Conservation (phyloP, 73 alveolate species). For the Paramecium bursaria region DNA sequence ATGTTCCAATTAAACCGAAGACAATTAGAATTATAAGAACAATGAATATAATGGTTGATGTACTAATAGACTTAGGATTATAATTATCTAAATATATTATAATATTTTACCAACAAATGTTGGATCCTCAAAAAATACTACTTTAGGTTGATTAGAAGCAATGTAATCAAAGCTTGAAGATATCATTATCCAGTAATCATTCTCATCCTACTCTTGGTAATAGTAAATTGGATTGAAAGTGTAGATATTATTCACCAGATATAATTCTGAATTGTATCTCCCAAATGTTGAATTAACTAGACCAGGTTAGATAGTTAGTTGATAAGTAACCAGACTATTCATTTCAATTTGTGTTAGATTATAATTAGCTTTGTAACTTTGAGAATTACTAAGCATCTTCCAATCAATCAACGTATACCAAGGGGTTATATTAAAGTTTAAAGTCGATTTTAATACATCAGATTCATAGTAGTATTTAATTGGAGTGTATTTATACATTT, state of each 20-base stretch:
- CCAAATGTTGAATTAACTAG: neutral
- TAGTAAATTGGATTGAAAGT: too few relatives aligned
- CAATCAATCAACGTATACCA: neutral
- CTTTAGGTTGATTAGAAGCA: neutral
- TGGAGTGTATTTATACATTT: neutral
- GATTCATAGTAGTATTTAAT: neutral
- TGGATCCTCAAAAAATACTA: conserved; percentile 25
- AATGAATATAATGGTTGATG: too few relatives aligned
- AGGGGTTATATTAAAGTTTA: neutral
- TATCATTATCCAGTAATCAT: neutral
- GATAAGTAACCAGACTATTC: neutral
- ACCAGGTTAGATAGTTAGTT: neutral
- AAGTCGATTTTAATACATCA: neutral
- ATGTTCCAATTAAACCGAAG: too few relatives aligned
- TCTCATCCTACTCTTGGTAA: too few relatives aligned
- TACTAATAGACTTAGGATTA: too few relatives aligned
- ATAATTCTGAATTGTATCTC: conserved; percentile 2
- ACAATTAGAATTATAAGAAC: too few relatives aligned
- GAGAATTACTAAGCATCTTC: neutral
- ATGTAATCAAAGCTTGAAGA: neutral
- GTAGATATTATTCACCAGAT: neutral
- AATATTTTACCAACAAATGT: too few relatives aligned
- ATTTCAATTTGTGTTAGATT: neutral
- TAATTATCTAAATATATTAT: too few relatives aligned
- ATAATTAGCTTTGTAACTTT: neutral